Base-by-base conservation (phyloP, 345 rosid genomes). In the Balakata baccata region DNA sequence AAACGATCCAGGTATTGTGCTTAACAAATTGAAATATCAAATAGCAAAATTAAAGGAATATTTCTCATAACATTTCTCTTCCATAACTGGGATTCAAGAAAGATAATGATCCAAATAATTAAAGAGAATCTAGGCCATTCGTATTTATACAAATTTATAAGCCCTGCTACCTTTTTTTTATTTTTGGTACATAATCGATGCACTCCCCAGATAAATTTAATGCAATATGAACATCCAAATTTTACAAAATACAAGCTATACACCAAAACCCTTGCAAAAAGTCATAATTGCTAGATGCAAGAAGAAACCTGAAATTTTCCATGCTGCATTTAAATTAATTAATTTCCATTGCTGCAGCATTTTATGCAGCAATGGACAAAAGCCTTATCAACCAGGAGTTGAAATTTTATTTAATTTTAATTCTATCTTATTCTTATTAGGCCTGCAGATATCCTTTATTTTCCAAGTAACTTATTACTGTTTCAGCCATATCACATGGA, bases 391-490 rank as follows among this genome's bases (percentile, higher is more conserved):
- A 62, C 74, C 23, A 57, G 29, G 51, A 13, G 37, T 17, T 43
- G 67, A 71, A 43, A 47, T n/a, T 29, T 49, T 13, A 9, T 68
- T 68, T 51, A 7, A 3, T 47, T 46, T 14, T n/a, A n/a, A n/a
- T n/a, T n/a, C n/a, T 47, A 4, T 29, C 41, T 67, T 41, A 13
- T 9, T 39, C 66, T 57, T 45, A 72, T 77, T 80, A 88, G 34
- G 86, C 84, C 68, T 70, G 75, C 73, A 89, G 85, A 82, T 81
- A 89, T 11, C 95, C 93, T 74, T 89, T 85, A 64, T 82, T 80
- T 62, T 88, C 88, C 85, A 93, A 79, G 83, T 87, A 91, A 20
- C 87, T 78, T 37, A 87, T 83, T 71, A 93, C 92, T 56, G 77
- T 79, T 77, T 84, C 89, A 39, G 93, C 92, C 92, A 89, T 84